These are phyloP conservation scores for Panaeolus papilionaceus DNA, from an alignment of 768 basidiomycete species.

Conservation along the genomic window DNA sequence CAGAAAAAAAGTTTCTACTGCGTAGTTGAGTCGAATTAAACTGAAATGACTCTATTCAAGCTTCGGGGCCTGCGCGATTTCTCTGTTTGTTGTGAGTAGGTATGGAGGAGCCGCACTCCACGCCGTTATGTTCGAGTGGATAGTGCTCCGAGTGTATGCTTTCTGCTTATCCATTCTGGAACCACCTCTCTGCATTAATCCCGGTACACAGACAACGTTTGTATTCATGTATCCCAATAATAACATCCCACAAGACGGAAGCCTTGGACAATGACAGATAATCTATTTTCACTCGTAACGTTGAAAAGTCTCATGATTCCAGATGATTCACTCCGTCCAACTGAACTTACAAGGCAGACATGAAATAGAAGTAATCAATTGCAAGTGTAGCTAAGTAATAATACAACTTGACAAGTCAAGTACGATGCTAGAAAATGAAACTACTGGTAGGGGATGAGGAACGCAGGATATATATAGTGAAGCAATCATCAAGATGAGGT, in stretches of 20 bases:
- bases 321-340: too few relatives aligned
- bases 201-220: too few relatives aligned
- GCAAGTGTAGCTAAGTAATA: background rate
- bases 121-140: too few relatives aligned
- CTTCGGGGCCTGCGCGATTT: background rate
- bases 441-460: background rate
- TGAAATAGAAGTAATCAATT: background rate
- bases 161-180: too few relatives aligned
- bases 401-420: constrained; percentile 12
- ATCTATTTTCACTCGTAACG: too few relatives aligned
- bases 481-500: background rate
- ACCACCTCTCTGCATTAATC: too few relatives aligned
- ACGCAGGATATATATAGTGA: constrained; percentile 13
- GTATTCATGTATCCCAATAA: too few relatives aligned
- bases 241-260: too few relatives aligned
- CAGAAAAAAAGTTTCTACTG: background rate
- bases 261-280: too few relatives aligned
- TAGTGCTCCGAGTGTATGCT: too few relatives aligned
- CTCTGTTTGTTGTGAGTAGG: background rate
- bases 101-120: background rate
- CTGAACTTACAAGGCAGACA: background rate
- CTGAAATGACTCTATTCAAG: background rate
- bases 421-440: constrained; percentile 6
- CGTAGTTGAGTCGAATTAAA: background rate
- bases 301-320: too few relatives aligned